phyloP scores from a whole-genome alignment of 805 yeast species.

The Kluyveromyces aestuarii region DNA sequence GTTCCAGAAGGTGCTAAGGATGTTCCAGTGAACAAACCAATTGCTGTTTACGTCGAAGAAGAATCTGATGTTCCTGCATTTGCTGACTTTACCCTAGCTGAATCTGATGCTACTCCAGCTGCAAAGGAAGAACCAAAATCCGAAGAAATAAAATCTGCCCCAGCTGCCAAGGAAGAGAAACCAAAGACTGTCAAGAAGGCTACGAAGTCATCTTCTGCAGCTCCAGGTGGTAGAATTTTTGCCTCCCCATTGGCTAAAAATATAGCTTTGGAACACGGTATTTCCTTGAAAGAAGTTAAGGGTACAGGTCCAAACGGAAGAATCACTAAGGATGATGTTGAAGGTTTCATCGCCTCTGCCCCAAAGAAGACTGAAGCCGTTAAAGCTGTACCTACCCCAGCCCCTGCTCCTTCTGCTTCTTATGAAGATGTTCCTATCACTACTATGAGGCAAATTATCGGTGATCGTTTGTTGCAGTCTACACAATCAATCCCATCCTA shows the following conservation, averaged over 20 bases:
- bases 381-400: slow-evolving; percentile 36
- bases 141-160: slow-evolving; percentile 15
- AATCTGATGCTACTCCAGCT: slow-evolving; percentile 37
- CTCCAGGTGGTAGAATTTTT: slow-evolving; percentile 59
- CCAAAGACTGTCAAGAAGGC: slow-evolving; percentile 22
- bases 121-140: slow-evolving; percentile 31
- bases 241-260: slow-evolving; percentile 95
- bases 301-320: slow-evolving; percentile 97
- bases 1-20: slow-evolving; percentile 82
- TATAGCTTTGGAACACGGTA: slow-evolving; percentile 86
- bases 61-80: slow-evolving; percentile 79
- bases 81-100: slow-evolving; percentile 78
- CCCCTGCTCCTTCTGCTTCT: slow-evolving; percentile 38
- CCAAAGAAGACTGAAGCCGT: slow-evolving; percentile 30
- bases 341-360: slow-evolving; percentile 41
- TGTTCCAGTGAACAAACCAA: slow-evolving; percentile 88
- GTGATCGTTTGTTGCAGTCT: slow-evolving; percentile 77
- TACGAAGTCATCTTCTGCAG: slow-evolving; percentile 24
- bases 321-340: slow-evolving; percentile 85
- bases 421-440: slow-evolving; percentile 81
- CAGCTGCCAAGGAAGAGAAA: slow-evolving; percentile 21
- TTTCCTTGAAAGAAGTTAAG: slow-evolving; percentile 71
- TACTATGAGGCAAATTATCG: slow-evolving; percentile 90
- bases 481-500: slow-evolving; percentile 85
- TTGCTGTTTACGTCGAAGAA: slow-evolving; percentile 93